A percentile compares a stretch with the other conserved stretches of the same genome.
phyloP scores from a whole-genome alignment of 2,329 filamentous ascomycete genomes.

The Neofusicoccum sp. region DNA sequence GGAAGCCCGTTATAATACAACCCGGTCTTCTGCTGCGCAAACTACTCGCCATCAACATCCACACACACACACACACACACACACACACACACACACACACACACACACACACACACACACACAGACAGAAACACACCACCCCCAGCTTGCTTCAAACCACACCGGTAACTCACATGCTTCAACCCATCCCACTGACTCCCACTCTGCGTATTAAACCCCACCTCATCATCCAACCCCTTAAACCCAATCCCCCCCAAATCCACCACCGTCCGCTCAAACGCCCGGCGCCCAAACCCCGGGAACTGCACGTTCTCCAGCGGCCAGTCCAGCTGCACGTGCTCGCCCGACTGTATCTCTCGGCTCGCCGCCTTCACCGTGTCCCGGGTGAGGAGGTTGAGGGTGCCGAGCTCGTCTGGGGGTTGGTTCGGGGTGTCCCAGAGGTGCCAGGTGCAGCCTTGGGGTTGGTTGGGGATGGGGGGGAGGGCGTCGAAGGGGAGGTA shows the following conservation, averaged over 20 bases:
- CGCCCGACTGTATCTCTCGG: not conserved
- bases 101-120: too few relatives aligned
- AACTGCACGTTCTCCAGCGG: constrained; percentile 6
- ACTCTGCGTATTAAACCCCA: constrained; percentile 35
- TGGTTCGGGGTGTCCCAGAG: constrained; percentile 32
- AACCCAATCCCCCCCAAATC: not conserved
- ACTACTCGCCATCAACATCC: not conserved
- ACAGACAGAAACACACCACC: too few relatives aligned
- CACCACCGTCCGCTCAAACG: constrained; percentile 4
- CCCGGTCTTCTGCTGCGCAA: not conserved
- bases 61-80: too few relatives aligned
- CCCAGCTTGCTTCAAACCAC: too few relatives aligned
- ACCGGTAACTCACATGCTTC: not conserved
- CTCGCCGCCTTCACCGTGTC: not conserved
- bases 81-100: too few relatives aligned
- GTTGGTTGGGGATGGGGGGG: constrained; percentile 35
- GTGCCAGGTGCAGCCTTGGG: constrained; percentile 38
- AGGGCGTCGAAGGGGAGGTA: constrained; percentile 37
- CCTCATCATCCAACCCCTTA: constrained; percentile 32
- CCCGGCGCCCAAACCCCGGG: not conserved
- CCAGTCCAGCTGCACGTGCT: not conserved
- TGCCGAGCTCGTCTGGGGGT: constrained; percentile 24
- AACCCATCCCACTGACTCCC: constrained; percentile 2
- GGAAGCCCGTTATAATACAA: constrained; percentile 34
- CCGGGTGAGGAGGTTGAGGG: not conserved